Conservation (phyloP, 73 alveolate genomes). For the Tetrahymena malaccensis region DNA sequence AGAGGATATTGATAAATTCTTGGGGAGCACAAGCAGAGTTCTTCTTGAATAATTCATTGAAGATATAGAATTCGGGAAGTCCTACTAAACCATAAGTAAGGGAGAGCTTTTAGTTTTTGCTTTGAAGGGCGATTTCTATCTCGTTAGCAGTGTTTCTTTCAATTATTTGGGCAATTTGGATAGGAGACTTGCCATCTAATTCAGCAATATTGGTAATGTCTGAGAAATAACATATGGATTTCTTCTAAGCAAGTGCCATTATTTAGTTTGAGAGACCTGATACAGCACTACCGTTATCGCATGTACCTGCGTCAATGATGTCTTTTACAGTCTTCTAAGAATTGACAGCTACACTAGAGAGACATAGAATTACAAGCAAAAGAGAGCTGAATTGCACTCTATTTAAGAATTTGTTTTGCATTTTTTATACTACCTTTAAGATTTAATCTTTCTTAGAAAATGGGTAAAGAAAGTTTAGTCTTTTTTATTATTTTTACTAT, state of each 20-base stretch:
- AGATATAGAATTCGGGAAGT: not conserved
- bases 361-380: not conserved
- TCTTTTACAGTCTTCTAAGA: not conserved
- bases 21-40: not conserved
- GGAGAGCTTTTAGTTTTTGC: not conserved
- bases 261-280: not conserved
- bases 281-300: not conserved
- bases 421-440: not conserved
- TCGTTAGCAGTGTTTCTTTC: not conserved
- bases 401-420: not conserved
- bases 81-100: not conserved
- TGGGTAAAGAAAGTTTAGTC: not conserved
- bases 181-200: not conserved
- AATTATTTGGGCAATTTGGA: not conserved
- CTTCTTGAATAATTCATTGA: not conserved
- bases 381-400: not conserved
- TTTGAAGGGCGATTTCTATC: not conserved
- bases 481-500: not conserved
- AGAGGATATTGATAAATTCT: not conserved
- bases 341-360: not conserved
- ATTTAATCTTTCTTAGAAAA: not conserved
- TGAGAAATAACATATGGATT: not conserved
- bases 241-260: not conserved
- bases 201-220: not conserved
- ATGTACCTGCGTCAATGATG: not conserved